Evolutionary conservation across 179 eudicot genomes (phyloP).

Genomic region (Beta lomatogona): DNA sequence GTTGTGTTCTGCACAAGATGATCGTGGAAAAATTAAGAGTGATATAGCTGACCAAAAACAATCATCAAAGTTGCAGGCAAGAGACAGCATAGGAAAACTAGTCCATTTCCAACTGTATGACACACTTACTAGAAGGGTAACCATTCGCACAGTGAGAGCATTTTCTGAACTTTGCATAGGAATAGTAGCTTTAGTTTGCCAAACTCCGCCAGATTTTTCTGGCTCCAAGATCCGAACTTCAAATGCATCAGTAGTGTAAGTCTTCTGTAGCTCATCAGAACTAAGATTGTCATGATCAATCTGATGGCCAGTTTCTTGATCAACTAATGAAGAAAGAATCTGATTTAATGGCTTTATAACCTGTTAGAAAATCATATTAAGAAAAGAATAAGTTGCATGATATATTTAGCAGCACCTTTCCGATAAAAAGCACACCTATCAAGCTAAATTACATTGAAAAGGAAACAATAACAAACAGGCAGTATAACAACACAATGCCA

Average conservation of each 20-base stretch:
- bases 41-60: background rate
- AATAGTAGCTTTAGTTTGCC: constrained; percentile 92
- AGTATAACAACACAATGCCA: background rate
- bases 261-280: constrained; percentile 63
- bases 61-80: constrained; percentile 5
- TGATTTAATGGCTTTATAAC: constrained; percentile 90
- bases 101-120: background rate
- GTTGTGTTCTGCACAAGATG: constrained; percentile 67
- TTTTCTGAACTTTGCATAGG: constrained; percentile 94
- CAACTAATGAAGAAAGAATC: constrained; percentile 82
- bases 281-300: constrained; percentile 71
- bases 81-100: background rate
- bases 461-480: background rate
- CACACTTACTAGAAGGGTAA: constrained; percentile 75
- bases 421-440: background rate
- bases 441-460: background rate
- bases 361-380: constrained; percentile 36
- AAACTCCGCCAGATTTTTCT: constrained; percentile 82
- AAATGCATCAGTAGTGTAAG: constrained; percentile 83
- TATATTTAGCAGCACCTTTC: background rate
- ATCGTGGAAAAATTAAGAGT: background rate
- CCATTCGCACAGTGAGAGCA: constrained; percentile 93
- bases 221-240: constrained; percentile 93
- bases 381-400: background rate
- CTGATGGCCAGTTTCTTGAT: constrained; percentile 91